Percentiles rank a stretch among this genome's conserved stretches.
Conservation (phyloP, 179 eudicot species). For the Sideroxylon spinosum region DNA sequence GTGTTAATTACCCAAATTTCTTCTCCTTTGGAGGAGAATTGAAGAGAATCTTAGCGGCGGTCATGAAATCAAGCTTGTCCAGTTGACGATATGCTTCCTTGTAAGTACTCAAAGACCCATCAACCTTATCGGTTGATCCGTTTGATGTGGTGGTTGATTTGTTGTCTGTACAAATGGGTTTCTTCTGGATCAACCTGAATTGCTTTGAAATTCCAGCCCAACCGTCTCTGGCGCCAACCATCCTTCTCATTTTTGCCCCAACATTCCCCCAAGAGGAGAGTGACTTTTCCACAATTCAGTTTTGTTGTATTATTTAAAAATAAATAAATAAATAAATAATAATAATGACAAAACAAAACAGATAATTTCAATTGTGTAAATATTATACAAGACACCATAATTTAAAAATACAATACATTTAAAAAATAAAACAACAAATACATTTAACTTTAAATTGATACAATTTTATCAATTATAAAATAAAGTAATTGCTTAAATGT, state of each 20-base stretch:
- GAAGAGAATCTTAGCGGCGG: conserved; percentile 77
- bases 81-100: conserved; percentile 50
- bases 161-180: conserved; percentile 28
- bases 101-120: conserved; percentile 22
- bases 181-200: conserved; percentile 16
- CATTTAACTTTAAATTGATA: too few relatives aligned
- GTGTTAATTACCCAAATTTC: conserved; percentile 61
- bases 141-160: conserved; percentile 16
- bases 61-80: conserved; percentile 69
- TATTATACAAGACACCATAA: too few relatives aligned
- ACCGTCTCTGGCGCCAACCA: conserved; percentile 38
- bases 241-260: conserved; percentile 14
- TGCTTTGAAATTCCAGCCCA: conserved; percentile 29
- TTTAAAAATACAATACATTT: too few relatives aligned
- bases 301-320: too few relatives aligned
- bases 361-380: too few relatives aligned
- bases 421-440: too few relatives aligned
- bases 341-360: too few relatives aligned
- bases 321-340: too few relatives aligned
- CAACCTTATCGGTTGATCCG: conserved; percentile 20
- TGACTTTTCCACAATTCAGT: too few relatives aligned
- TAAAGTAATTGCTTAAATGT: too few relatives aligned
- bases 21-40: conserved; percentile 41
- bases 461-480: too few relatives aligned
- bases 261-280: neutral